Conservation (phyloP, 371 early-diverging fungal species). For the Lichtheimia hyalospora region DNA sequence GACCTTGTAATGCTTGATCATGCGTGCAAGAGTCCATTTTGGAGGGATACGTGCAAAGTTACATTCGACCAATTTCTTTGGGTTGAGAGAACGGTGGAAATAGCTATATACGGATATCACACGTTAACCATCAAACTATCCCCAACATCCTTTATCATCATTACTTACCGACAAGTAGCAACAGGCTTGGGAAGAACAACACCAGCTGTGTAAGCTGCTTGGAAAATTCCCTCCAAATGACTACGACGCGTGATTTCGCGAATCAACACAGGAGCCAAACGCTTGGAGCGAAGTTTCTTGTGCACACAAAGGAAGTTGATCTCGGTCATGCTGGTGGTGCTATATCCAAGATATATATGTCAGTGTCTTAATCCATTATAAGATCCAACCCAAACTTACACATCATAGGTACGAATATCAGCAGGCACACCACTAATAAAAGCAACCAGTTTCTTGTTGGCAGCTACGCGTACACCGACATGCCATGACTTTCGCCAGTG, state of each 20-base stretch:
- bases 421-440: slow-evolving; percentile 95
- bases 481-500: slow-evolving; percentile 88
- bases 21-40: slow-evolving; percentile 74
- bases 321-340: slow-evolving; percentile 75
- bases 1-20: slow-evolving; percentile 74
- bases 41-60: slow-evolving; percentile 82
- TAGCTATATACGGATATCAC: slow-evolving; percentile 56
- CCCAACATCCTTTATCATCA: background rate
- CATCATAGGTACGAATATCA: slow-evolving; percentile 67
- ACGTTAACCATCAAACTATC: background rate
- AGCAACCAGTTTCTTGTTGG: slow-evolving; percentile 86
- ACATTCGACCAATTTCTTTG: slow-evolving; percentile 91
- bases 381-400: slow-evolving; percentile 46
- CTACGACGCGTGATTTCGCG: slow-evolving; percentile 96
- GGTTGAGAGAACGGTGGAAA: slow-evolving; percentile 92
- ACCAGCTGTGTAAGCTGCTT: slow-evolving; percentile 98
- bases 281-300: slow-evolving; percentile 93
- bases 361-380: too few species aligned
- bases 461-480: slow-evolving; percentile 87
- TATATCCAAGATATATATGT: slow-evolving; percentile 1
- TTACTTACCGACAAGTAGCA: slow-evolving; percentile 66
- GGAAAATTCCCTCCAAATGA: slow-evolving; percentile 93
- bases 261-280: slow-evolving; percentile 98
- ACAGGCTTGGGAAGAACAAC: slow-evolving; percentile 90
- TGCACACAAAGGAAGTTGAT: slow-evolving; percentile 99